These are phyloP conservation scores for Skeletonema menzelii DNA, from an alignment of 108 stramenopile genomes.

Conservation along the genomic window DNA sequence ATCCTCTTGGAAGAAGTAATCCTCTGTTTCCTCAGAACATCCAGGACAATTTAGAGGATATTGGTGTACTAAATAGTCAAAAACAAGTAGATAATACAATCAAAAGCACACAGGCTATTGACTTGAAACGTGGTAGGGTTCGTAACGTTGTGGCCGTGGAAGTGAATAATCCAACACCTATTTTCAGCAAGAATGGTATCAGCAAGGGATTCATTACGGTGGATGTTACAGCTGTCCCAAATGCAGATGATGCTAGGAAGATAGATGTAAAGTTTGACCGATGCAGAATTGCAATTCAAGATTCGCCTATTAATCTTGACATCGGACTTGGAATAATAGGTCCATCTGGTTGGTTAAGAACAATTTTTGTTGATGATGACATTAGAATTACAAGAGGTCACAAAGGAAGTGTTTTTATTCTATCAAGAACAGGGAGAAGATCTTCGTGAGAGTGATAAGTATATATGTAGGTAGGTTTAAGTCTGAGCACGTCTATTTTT, in stretches of 20 bases:
- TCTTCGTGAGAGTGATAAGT: not conserved
- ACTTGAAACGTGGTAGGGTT: constrained; percentile 62
- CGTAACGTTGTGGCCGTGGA: constrained; percentile 74
- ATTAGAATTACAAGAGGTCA: constrained; percentile 83
- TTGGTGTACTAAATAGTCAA: constrained; percentile 50
- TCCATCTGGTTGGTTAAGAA: constrained; percentile 77
- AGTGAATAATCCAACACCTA: constrained; percentile 32
- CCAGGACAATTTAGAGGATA: constrained; percentile 67
- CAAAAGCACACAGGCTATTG: constrained; percentile 70
- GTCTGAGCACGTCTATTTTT: constrained; percentile 63
- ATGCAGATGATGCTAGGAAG: constrained; percentile 50
- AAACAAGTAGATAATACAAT: constrained; percentile 25
- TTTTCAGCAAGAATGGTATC: constrained; percentile 38
- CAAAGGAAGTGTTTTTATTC: constrained; percentile 82
- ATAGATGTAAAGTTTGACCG: constrained; percentile 81
- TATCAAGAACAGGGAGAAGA: constrained; percentile 46
- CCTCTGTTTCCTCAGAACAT: constrained; percentile 64
- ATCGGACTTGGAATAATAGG: constrained; percentile 72
- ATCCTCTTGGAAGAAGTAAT: constrained; percentile 65
- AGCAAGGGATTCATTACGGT: constrained; percentile 59
- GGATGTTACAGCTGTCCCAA: constrained; percentile 56
- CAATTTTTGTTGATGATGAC: constrained; percentile 70
- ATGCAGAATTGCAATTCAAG: constrained; percentile 55
- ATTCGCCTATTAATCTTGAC: constrained; percentile 50
- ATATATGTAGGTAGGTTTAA: not conserved